A percentile compares a stretch with the other conserved stretches of the same genome.
phyloP scores from a whole-genome alignment of 2,329 filamentous ascomycete species.

The Colletotrichum sp. region DNA sequence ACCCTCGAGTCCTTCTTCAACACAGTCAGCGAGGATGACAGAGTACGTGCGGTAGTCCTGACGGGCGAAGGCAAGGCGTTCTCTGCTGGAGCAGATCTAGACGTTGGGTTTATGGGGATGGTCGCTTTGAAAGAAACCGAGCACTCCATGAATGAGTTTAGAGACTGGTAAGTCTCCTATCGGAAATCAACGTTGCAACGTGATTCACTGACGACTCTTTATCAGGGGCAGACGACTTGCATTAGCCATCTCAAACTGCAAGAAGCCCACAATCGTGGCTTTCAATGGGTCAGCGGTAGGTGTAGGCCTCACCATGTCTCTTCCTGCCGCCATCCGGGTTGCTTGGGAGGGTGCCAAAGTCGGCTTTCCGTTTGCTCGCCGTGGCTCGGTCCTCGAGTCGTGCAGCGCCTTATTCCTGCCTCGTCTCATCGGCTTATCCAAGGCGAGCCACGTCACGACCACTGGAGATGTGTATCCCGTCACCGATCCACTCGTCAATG shows the following conservation, averaged over 20 bases:
- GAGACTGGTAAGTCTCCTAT: neutral
- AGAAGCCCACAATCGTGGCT: slow-evolving; percentile 62
- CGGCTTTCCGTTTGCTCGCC: slow-evolving; percentile 76
- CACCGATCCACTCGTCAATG: neutral
- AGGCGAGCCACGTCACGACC: neutral
- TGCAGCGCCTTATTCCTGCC: slow-evolving; percentile 67
- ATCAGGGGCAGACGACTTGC: neutral
- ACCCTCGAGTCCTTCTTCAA: neutral
- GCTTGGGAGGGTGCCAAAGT: slow-evolving; percentile 65
- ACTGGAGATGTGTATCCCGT: neutral
- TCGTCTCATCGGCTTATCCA: accelerated
- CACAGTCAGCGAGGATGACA: neutral
- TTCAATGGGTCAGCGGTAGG: slow-evolving; percentile 64
- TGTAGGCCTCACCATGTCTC: slow-evolving; percentile 65
- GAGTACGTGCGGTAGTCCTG: neutral
- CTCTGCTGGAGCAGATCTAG: neutral
- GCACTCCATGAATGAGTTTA: neutral
- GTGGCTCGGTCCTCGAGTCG: slow-evolving; percentile 75
- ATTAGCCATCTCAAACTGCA: slow-evolving; percentile 35
- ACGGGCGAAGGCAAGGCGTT: neutral
- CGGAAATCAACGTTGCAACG: neutral
- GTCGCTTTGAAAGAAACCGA: neutral
- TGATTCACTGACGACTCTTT: neutral
- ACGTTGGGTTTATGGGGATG: neutral
- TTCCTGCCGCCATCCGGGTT: slow-evolving; percentile 57